Evolutionary conservation across 805 yeast genomes (phyloP).

Genomic region (Yamadazyma kitorensis): DNA sequence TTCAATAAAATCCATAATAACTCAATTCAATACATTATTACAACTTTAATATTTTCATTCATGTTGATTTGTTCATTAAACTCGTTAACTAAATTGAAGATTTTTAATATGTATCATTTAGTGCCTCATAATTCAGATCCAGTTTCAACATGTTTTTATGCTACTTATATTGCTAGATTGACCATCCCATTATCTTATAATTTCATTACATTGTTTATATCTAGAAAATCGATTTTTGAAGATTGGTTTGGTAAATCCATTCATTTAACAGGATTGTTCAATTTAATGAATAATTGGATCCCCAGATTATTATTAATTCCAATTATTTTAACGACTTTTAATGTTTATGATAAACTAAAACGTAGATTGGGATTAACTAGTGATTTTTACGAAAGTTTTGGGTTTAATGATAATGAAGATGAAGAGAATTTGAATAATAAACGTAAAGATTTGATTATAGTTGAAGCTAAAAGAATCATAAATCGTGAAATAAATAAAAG

Average conservation of each 20-base stretch:
- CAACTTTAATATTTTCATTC: constrained; percentile 48
- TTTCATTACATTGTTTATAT: constrained; percentile 62
- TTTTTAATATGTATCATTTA: constrained; percentile 75
- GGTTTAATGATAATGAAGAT: constrained; percentile 29
- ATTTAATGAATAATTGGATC: constrained; percentile 66
- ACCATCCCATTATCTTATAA: constrained; percentile 82
- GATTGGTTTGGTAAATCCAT: constrained; percentile 73
- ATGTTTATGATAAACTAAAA: constrained; percentile 64
- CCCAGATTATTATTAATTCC: constrained; percentile 78
- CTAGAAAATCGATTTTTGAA: constrained; percentile 57
- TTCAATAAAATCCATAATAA: constrained; percentile 28
- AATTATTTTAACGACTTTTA: constrained; percentile 57
- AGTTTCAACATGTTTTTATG: constrained; percentile 71
- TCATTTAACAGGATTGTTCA: constrained; percentile 71
- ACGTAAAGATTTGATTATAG: constrained; percentile 35
- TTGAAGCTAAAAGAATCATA: constrained; percentile 41
- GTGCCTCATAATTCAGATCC: constrained; percentile 72
- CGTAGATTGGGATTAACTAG: constrained; percentile 33
- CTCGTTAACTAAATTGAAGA: constrained; percentile 62
- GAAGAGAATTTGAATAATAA: constrained; percentile 20
- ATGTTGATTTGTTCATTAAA: constrained; percentile 68
- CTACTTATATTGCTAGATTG: constrained; percentile 76
- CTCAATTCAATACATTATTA: constrained; percentile 35
- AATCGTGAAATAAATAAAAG: constrained; percentile 31
- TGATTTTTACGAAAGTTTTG: constrained; percentile 38